Evolutionary conservation across 106 monocot genomes (phyloP).

Genomic region (Dioscorea zingiberensis): DNA sequence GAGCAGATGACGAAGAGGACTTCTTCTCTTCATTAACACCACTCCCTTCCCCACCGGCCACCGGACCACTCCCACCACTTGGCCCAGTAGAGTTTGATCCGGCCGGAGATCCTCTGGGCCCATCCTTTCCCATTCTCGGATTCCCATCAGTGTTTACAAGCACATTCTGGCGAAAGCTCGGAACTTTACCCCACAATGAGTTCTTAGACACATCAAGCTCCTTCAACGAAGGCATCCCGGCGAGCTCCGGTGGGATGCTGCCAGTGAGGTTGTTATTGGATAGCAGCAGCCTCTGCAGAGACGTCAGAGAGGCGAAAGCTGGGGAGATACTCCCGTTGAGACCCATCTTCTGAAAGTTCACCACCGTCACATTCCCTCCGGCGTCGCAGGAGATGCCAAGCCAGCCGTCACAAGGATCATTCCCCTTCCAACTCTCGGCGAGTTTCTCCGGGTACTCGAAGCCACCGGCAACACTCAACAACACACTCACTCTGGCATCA

Average conservation of each 20-base stretch:
- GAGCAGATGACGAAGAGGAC: conserved; percentile 9
- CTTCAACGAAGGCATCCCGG: conserved; percentile 21
- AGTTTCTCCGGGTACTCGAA: conserved; percentile 44
- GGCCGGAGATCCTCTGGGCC: background rate
- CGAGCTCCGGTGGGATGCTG: conserved; percentile 29
- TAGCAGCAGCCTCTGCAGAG: conserved; percentile 48
- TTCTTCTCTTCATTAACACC: conserved; percentile 3
- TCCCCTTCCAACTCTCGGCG: conserved; percentile 51
- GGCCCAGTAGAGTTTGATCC: background rate
- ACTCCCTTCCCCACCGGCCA: background rate
- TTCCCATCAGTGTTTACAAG: conserved; percentile 35
- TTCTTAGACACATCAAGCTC: conserved; percentile 58
- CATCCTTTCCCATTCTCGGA: conserved; percentile 31
- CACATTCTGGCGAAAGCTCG: conserved; percentile 30
- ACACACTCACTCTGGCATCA: conserved; percentile 32
- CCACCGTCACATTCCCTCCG: conserved; percentile 34
- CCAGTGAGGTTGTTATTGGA: conserved; percentile 50
- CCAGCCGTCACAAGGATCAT: conserved; percentile 59
- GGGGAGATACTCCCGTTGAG: conserved; percentile 46
- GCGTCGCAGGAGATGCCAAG: conserved; percentile 43
- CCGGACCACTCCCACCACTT: background rate
- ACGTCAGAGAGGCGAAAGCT: conserved; percentile 26
- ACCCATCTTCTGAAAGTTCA: conserved; percentile 51
- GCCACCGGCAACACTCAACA: conserved; percentile 21
- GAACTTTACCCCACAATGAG: conserved; percentile 34